phyloP scores from a whole-genome alignment of 1,139 yeast genomes.

The Hemisphaericaspora xylofermentans region DNA sequence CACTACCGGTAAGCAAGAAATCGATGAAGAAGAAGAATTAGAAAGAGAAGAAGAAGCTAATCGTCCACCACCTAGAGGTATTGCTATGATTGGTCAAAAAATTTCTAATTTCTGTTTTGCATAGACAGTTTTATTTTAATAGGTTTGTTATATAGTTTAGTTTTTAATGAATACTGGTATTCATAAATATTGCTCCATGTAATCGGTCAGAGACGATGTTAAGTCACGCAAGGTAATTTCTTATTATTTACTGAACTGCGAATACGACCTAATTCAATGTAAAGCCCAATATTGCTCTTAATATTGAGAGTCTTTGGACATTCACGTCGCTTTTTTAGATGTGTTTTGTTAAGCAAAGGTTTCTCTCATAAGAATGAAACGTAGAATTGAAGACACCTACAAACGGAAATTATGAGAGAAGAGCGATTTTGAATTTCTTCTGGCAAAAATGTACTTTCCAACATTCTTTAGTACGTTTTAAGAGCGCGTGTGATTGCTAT shows the following conservation, averaged over 20 bases:
- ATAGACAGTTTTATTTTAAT: not conserved
- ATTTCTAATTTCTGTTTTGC: constrained; percentile 4
- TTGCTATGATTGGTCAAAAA: constrained; percentile 2
- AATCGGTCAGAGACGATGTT: no score
- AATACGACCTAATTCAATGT: not conserved
- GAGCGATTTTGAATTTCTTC: no score
- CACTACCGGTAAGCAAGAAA: constrained; percentile 34
- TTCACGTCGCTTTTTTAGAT: no score
- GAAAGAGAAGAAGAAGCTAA: constrained; percentile 18
- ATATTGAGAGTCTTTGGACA: no score
- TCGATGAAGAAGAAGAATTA: constrained; percentile 34
- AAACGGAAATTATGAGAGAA: no score
- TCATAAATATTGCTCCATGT: constrained; percentile 19
- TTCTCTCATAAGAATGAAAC: no score
- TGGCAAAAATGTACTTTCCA: no score
- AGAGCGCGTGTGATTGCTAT: no score
- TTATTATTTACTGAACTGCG: not conserved
- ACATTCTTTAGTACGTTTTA: no score
- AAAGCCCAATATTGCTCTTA: no score
- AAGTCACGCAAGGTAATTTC: not conserved
- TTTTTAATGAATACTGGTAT: constrained; percentile 31
- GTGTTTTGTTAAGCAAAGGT: no score
- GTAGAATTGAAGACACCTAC: no score
- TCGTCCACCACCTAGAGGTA: not conserved
- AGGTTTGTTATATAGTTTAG: not conserved